These are phyloP conservation scores for Rhazya stricta DNA, from an alignment of 257 asterid species.

Conservation along the genomic window DNA sequence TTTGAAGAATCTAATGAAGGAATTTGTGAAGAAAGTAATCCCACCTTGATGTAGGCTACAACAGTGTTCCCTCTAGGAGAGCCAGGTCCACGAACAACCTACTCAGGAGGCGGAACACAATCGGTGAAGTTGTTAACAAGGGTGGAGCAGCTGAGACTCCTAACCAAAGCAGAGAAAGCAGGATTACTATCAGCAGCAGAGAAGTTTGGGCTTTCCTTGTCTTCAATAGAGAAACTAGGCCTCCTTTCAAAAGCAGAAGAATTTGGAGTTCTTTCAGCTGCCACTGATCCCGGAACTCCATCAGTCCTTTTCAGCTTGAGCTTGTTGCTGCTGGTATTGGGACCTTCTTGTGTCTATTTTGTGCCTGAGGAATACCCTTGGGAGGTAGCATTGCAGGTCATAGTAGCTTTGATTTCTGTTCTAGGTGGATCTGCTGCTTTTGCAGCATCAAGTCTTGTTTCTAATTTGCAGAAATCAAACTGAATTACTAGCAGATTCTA, in stretches of 20 bases:
- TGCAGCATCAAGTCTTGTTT: constrained; percentile 82
- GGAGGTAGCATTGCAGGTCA: constrained; percentile 68
- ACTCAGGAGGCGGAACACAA: constrained; percentile 22
- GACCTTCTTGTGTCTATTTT: constrained; percentile 60
- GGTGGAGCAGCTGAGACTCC: constrained; percentile 81
- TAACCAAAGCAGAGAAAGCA: constrained; percentile 87
- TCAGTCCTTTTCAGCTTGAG: constrained; percentile 52
- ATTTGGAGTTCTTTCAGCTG: constrained; percentile 79
- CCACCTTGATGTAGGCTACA: constrained; percentile 31
- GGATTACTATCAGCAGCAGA: constrained; percentile 89
- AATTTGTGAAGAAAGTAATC: not conserved
- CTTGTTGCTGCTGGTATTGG: constrained; percentile 46
- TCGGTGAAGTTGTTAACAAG: constrained; percentile 68
- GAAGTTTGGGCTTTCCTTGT: constrained; percentile 67
- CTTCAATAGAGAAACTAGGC: constrained; percentile 72
- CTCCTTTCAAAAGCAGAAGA: constrained; percentile 83
- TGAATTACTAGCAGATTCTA: not conserved
- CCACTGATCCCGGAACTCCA: constrained; percentile 70
- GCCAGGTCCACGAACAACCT: constrained; percentile 29
- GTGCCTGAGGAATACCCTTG: constrained; percentile 84
- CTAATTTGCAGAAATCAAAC: constrained; percentile 65
- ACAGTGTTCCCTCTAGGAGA: constrained; percentile 35
- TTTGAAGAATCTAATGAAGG: not conserved
- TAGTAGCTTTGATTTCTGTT: constrained; percentile 49
- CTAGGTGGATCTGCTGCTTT: constrained; percentile 85